Evolutionary conservation across 169 alveolate species (phyloP).

Genomic region (Theileria annulata): DNA sequence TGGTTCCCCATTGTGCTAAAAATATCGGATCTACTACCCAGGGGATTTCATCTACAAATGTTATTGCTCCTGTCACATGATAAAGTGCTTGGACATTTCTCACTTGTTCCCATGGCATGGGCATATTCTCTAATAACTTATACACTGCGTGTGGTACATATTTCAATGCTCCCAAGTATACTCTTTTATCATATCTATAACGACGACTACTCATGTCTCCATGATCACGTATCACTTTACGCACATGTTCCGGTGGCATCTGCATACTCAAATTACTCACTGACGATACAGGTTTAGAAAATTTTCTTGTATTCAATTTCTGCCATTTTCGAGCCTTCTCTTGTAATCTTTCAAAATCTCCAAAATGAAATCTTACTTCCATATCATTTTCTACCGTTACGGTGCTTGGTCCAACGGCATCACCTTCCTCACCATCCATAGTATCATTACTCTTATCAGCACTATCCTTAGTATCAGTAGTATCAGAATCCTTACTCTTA

Average conservation of each 20-base stretch:
- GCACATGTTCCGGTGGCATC: conserved; percentile 98
- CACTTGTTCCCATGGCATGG: conserved; percentile 99
- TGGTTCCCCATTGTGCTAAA: conserved; percentile 99
- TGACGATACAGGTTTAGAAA: conserved; percentile 35
- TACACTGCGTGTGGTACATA: conserved; percentile 99
- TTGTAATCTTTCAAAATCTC: conserved; percentile 63
- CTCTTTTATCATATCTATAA: conserved; percentile 96
- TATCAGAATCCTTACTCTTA: background rate
- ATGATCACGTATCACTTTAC: conserved; percentile 97
- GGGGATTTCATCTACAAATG: conserved; percentile 98
- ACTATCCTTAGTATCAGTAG: background rate
- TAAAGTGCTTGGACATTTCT: conserved; percentile 94
- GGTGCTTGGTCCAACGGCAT: background rate
- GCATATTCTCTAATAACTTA: conserved; percentile 97
- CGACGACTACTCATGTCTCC: conserved; percentile 97
- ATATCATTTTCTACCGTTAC: background rate
- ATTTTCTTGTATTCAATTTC: conserved; percentile 63
- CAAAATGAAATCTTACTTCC: background rate
- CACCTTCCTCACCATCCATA: background rate
- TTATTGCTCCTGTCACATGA: conserved; percentile 99
- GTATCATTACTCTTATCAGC: background rate
- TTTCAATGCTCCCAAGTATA: conserved; percentile 96
- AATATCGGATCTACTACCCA: conserved; percentile 99
- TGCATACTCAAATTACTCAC: conserved; percentile 48
- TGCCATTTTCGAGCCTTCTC: conserved; percentile 74